Base-by-base conservation (phyloP, 352 stramenopile species). In the Globisporangium viniferum region DNA sequence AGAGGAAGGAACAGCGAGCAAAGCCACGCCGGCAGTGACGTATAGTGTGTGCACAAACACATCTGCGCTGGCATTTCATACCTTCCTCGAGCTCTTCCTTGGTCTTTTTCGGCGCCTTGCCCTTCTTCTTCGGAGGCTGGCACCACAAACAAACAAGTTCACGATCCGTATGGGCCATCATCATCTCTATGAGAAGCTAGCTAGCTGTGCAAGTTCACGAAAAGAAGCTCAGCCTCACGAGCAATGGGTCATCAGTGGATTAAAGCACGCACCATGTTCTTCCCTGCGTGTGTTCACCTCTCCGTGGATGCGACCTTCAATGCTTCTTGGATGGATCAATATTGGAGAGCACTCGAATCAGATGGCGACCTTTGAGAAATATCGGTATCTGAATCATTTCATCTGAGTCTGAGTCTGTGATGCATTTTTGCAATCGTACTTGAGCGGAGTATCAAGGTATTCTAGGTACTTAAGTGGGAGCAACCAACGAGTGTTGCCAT, bases 11-110 rank as follows among this genome's bases (percentile, higher is more conserved):
- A 14, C 54, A 59, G n/a, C 20, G 18, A 56, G 22, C 49, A 56
- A 9, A 20, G 49, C 12, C n/a, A 31, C 20, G 3, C 8, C 10
- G n/a, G 0, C 22, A 56, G 49, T 24, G 24, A 0, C 49, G n/a
- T 33, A 27, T 56, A 18, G 2, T 27, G 24, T 4, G 22, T 15
- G 44, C 14, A 24, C 31, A 22, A 51, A 3, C 44, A 22, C 24
- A n/a, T 18, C 5, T 51, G 44, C 36, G 2, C 2, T n/a, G 18
- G 10, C 18, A n/a, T 39, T 33, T 33, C 31, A 9, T 29, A 87
- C 79, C 79, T 74, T 92, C 84, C 67, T 92, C 84, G 46, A 92
- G 80, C 75, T 94, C 76, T 64, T 91, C 84, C 64, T 93, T 93
- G 75, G 77, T 88, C 70, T 92, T 93, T 68, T 94, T 93, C 5